Conservation (phyloP, 371 early-diverging fungal species). For the Lichtheimia corymbifera region DNA sequence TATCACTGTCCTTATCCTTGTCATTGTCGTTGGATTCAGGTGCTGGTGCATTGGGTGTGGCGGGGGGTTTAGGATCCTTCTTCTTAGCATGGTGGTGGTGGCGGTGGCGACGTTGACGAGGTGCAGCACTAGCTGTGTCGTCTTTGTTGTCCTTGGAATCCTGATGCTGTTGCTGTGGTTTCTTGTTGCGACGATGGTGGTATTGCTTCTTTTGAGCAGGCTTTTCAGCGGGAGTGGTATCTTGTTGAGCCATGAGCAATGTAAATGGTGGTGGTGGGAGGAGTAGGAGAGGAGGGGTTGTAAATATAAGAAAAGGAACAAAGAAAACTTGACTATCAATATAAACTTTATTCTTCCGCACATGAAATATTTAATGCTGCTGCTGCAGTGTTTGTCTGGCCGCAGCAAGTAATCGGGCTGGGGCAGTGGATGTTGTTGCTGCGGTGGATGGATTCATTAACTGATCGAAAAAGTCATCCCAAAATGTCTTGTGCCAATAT, state of each 20-base stretch:
- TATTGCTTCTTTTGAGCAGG: slow-evolving; percentile 2
- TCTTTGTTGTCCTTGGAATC: neutral
- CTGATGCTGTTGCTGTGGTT: slow-evolving; percentile 13
- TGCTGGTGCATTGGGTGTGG: neutral
- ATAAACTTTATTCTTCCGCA: too few relatives aligned
- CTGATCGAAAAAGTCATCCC: slow-evolving; percentile 34
- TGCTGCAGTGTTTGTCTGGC: slow-evolving; percentile 7
- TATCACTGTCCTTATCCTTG: slow-evolving; percentile 11
- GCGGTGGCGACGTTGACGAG: neutral
- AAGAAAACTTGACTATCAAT: too few relatives aligned
- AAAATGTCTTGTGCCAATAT: slow-evolving; percentile 42
- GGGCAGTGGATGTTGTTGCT: neutral
- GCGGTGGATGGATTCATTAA: slow-evolving; percentile 31
- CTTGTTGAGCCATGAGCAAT: neutral
- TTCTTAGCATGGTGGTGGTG: slow-evolving; percentile 1
- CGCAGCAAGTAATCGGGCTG: neutral
- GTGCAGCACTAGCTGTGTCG: too few relatives aligned
- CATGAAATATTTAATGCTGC: too few relatives aligned
- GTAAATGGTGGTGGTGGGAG: too few relatives aligned
- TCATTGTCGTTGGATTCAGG: slow-evolving; percentile 1
- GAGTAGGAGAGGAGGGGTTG: too few relatives aligned
- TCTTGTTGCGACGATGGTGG: slow-evolving; percentile 1
- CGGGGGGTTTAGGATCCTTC: neutral
- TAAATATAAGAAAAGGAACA: too few relatives aligned
- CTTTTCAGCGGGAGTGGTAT: neutral